A percentile compares a stretch with the other conserved stretches of the same genome.
phyloP scores from a whole-genome alignment of 768 basidiomycete species.

The Tephrocybe sp. region DNA sequence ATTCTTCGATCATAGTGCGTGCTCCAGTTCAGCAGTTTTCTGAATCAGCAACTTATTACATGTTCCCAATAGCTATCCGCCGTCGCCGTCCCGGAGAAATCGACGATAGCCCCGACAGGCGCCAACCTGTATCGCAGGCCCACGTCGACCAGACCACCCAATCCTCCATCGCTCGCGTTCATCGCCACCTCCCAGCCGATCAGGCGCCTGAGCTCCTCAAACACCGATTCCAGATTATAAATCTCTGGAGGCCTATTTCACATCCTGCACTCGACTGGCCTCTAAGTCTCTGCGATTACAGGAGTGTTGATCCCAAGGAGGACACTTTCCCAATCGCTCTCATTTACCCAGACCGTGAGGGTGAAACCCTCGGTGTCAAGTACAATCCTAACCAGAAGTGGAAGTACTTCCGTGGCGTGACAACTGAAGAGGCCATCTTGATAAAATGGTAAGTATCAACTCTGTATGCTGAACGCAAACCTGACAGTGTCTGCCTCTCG shows the following conservation, averaged over 20 bases:
- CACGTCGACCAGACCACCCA: slow-evolving; percentile 40
- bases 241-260: slow-evolving; percentile 4
- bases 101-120: slow-evolving; percentile 24
- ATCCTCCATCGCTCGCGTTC: slow-evolving; percentile 32
- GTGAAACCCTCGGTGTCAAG: slow-evolving; percentile 46
- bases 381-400: slow-evolving; percentile 46
- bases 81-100: slow-evolving; percentile 28
- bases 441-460: slow-evolving; percentile 46
- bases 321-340: slow-evolving; percentile 46
- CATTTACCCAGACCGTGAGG: slow-evolving; percentile 46
- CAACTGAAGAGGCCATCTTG: slow-evolving; percentile 46
- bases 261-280: slow-evolving; percentile 49
- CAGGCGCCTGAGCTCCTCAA: slow-evolving; percentile 32
- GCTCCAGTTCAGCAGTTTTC: not conserved
- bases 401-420: slow-evolving; percentile 47
- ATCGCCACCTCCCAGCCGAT: slow-evolving; percentile 33
- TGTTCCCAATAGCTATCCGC: slow-evolving; percentile 27
- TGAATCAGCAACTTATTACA: not conserved
- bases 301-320: slow-evolving; percentile 30
- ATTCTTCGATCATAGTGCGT: slow-evolving; percentile 62
- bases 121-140: slow-evolving; percentile 34
- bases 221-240: slow-evolving; percentile 42
- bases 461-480: not conserved
- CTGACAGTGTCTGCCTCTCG: not conserved
- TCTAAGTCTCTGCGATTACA: slow-evolving; percentile 42